Evolutionary conservation across 371 early-diverging fungal genomes (phyloP).

Genomic region (Funneliformis caledonium): DNA sequence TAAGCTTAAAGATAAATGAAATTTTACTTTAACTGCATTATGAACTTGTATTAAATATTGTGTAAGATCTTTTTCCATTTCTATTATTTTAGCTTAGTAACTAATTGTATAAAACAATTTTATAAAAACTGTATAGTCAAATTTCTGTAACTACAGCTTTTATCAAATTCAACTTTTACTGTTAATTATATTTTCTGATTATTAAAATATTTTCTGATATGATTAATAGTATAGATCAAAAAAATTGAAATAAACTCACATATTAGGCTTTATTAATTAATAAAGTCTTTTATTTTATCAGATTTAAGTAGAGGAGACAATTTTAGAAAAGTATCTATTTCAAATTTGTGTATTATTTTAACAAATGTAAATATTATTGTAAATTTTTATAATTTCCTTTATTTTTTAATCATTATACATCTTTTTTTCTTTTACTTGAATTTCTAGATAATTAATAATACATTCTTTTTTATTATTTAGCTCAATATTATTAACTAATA

Average conservation of each 20-base stretch:
- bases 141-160: not conserved
- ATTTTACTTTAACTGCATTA: not conserved
- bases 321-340: not conserved
- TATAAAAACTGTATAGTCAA: slow-evolving; percentile 22
- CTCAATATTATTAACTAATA: not conserved
- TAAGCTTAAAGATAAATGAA: not conserved
- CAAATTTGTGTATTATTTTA: not conserved
- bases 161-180: not conserved
- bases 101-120: not conserved
- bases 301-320: not conserved
- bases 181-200: slow-evolving; percentile 1
- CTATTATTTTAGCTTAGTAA: slow-evolving; percentile 4
- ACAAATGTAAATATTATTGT: not conserved
- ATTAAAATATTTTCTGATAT: slow-evolving; percentile 8
- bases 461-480: too few species aligned
- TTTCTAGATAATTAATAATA: not conserved
- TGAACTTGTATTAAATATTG: slow-evolving; percentile 9
- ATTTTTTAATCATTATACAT: slow-evolving; percentile 2
- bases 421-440: slow-evolving; percentile 22
- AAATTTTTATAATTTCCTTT: not conserved
- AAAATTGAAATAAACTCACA: slow-evolving; percentile 20
- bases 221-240: not conserved
- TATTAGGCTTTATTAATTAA: not conserved
- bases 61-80: not conserved
- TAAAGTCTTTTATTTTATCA: not conserved